A percentile compares a stretch with the other conserved stretches of the same genome.
Evolutionary conservation across 495 filamentous ascomycete genomes (phyloP).

Genomic region (Elaphomyces granulatus): DNA sequence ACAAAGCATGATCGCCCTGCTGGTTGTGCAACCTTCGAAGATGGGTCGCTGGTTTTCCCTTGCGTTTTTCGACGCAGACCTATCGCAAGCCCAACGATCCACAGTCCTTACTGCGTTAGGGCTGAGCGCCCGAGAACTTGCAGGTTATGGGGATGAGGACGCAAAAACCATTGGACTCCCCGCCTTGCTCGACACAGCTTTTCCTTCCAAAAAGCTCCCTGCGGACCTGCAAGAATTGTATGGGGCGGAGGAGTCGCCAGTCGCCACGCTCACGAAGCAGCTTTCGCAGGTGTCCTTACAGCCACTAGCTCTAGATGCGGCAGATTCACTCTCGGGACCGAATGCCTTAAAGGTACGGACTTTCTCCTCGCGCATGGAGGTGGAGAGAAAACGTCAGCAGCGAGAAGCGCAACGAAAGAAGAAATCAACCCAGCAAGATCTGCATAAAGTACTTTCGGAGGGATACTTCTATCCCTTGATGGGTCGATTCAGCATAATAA

Average conservation of each 20-base stretch:
- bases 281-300: constrained; percentile 58
- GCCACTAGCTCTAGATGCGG: constrained; percentile 55
- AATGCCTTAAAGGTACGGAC: constrained; percentile 72
- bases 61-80: constrained; percentile 83
- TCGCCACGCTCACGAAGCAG: constrained; percentile 43
- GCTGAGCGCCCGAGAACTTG: constrained; percentile 73
- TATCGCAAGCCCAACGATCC: constrained; percentile 69
- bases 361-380: constrained; percentile 57
- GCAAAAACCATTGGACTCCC: constrained; percentile 26
- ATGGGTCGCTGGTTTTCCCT: constrained; percentile 76
- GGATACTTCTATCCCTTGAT: constrained; percentile 73
- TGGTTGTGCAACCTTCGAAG: constrained; percentile 57
- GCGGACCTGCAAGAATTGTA: constrained; percentile 39
- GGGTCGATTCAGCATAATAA: constrained; percentile 31
- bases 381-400: constrained; percentile 46
- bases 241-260: constrained; percentile 32
- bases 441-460: constrained; percentile 58
- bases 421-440: constrained; percentile 55
- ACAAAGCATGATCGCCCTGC: constrained; percentile 71
- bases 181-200: constrained; percentile 31
- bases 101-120: constrained; percentile 70
- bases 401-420: constrained; percentile 28
- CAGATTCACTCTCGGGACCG: constrained; percentile 60
- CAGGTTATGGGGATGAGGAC: constrained; percentile 59
- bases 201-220: constrained; percentile 63